Conservation (phyloP, 345 rosid species). For the Eucalyptus curtisii region DNA sequence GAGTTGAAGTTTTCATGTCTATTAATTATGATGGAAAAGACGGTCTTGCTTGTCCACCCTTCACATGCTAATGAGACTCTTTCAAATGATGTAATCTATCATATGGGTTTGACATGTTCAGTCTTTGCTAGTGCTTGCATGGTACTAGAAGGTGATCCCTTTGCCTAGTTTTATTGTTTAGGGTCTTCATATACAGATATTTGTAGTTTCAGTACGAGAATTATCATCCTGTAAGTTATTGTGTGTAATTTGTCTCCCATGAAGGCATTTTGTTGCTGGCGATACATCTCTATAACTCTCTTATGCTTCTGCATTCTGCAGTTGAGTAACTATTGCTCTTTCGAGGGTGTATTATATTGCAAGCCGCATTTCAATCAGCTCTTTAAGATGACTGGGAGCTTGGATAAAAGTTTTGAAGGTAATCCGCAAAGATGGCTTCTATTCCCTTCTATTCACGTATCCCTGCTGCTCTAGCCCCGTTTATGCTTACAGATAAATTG, state of each 20-base stretch:
- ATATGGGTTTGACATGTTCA: neutral
- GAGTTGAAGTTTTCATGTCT: neutral
- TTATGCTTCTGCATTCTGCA: constrained; percentile 11
- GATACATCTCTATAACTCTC: neutral
- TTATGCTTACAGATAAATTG: neutral
- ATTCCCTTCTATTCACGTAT: neutral
- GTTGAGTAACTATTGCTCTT: constrained; percentile 51
- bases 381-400: constrained; percentile 69
- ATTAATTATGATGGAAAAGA: neutral
- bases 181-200: neutral
- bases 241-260: neutral
- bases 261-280: neutral
- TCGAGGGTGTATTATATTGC: constrained; percentile 69
- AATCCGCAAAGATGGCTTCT: neutral
- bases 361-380: constrained; percentile 75
- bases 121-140: neutral
- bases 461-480: neutral
- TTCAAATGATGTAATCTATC: neutral
- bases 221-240: neutral
- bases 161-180: neutral
- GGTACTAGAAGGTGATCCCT: neutral
- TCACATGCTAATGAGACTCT: neutral
- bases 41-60: neutral
- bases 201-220: neutral
- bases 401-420: constrained; percentile 81